Percentiles rank a stretch among this genome's conserved stretches.
Conservation (phyloP, 1,139 yeast species). For the Magnusiomyces tetraspermus region DNA sequence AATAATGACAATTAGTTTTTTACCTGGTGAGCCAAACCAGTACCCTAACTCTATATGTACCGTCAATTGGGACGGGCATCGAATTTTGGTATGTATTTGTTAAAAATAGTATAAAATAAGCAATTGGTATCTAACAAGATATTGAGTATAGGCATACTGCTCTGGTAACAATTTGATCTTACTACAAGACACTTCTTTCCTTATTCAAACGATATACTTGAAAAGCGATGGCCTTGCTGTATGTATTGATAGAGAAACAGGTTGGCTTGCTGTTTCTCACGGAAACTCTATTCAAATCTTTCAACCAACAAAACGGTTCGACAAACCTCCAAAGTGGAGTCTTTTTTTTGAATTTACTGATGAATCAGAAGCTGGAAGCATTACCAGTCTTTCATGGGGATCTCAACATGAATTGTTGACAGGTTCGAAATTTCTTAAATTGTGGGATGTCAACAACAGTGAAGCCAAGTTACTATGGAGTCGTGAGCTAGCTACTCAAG, state of each 20-base stretch:
- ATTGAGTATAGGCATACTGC: constrained; percentile 46
- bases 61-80: constrained; percentile 57
- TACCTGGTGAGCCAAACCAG: constrained; percentile 78
- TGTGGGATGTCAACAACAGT: constrained; percentile 46
- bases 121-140: background rate
- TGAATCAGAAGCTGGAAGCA: constrained; percentile 28
- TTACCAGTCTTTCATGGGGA: constrained; percentile 64
- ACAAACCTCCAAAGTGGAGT: constrained; percentile 27
- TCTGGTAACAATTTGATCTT: constrained; percentile 83
- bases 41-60: constrained; percentile 49
- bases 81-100: constrained; percentile 37
- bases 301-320: constrained; percentile 23
- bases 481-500: constrained; percentile 41
- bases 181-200: constrained; percentile 40
- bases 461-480: constrained; percentile 41
- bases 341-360: constrained; percentile 43
- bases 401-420: constrained; percentile 48
- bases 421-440: constrained; percentile 47
- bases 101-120: too few relatives aligned
- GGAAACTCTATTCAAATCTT: constrained; percentile 26
- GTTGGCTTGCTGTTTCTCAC: constrained; percentile 45
- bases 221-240: constrained; percentile 58
- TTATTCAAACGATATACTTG: constrained; percentile 70
- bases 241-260: constrained; percentile 50
- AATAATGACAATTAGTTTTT: constrained; percentile 40